Base-by-base conservation (phyloP, 805 yeast genomes). In the Candida chilensis region DNA sequence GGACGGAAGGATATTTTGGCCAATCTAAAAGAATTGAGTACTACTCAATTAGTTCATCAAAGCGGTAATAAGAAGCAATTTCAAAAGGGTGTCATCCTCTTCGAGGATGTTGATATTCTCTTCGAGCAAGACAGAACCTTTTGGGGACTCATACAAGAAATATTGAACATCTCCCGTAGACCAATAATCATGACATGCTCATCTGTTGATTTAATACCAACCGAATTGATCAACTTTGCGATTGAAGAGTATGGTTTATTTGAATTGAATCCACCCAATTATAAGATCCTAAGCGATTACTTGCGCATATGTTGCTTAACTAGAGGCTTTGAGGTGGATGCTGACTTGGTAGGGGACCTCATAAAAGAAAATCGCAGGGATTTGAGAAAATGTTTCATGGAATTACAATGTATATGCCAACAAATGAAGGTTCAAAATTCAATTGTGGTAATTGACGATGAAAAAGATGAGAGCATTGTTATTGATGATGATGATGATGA, bases 41-140 rank as follows among this genome's bases (percentile, higher is more conserved):
- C 95, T 4, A 81, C 94, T 0, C 86, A 85, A 36, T 58, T 81
- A 28, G 88, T 90, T 2, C 84, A 79, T 38, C 59, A 59, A 29
- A 44, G 32, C n/a, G 32, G 36, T 18, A 52, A 51, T 15, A 20
- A 29, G 3, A 43, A 43, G 14, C 29, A 41, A 5, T 68, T 67
- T 30, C 74, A 67, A 35, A 66, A 73, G 35, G 87, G 90, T 5
- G 57, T 86, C 5, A 77, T 92, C 4, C 52, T 92, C 20, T 63
- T 90, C 34, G 95, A 88, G 41, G 96, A 90, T 43, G 88, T 83
- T 24, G 95, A 90, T 47, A 60, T 84, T 8, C 49, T 88, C 13
- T 85, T 80, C 43, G 85, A 74, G 32, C 74, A 71, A 19, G 97
- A 92, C 43, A 73, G 70, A 33, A 74, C 75, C 2, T 88, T 90